Percentiles rank a stretch among this genome's conserved stretches.
phyloP scores from a whole-genome alignment of 768 basidiomycete species.

The Lentinus brumalis region DNA sequence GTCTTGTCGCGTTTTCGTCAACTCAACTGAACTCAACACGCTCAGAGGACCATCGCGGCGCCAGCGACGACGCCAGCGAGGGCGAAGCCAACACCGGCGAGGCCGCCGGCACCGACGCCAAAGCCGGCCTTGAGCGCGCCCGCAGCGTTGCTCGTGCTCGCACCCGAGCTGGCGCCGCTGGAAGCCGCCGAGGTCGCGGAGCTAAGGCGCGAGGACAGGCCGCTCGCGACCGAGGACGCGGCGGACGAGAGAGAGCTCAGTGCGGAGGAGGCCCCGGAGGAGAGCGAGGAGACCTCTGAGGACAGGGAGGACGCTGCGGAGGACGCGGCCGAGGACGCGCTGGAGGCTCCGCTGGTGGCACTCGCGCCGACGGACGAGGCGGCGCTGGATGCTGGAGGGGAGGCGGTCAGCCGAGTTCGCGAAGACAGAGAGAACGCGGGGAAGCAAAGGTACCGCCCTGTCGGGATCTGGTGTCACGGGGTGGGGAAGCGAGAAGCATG shows the following conservation, averaged over 20 bases:
- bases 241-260: slow-evolving; percentile 5
- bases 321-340: not conserved
- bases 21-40: not conserved
- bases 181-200: not conserved
- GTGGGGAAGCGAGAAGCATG: not conserved
- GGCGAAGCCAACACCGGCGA: slow-evolving; percentile 4
- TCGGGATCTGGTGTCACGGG: too few relatives aligned
- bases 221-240: not conserved
- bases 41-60: slow-evolving; percentile 13
- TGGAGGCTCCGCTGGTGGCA: not conserved
- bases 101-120: not conserved
- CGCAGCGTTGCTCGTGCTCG: slow-evolving; percentile 10
- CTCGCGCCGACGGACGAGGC: slow-evolving; percentile 10
- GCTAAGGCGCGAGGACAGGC: not conserved
- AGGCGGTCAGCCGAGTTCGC: not conserved
- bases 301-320: slow-evolving; percentile 7
- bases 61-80: slow-evolving; percentile 12
- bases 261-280: slow-evolving; percentile 4
- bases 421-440: not conserved
- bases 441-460: not conserved
- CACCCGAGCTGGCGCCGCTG: not conserved
- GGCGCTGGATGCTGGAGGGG: slow-evolving; percentile 5
- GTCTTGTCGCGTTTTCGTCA: not conserved
- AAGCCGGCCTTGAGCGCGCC: not conserved
- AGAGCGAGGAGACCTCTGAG: slow-evolving; percentile 1